Percentiles rank a stretch among this genome's conserved stretches.
Evolutionary conservation across 2,329 filamentous ascomycete genomes (phyloP).

Genomic region (Exophiala spinifera): DNA sequence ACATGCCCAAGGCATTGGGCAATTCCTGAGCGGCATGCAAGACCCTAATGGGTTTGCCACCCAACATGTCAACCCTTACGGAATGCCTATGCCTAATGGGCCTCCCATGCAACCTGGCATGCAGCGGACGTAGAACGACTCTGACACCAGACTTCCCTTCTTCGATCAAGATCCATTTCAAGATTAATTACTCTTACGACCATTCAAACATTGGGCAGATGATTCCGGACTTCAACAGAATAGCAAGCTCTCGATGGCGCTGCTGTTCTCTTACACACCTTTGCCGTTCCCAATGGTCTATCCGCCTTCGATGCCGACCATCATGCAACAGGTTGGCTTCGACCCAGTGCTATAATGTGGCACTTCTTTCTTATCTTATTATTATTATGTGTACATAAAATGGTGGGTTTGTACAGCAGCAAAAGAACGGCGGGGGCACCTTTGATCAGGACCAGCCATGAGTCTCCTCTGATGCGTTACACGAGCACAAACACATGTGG

Average conservation of each 20-base stretch:
- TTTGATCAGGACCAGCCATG: constrained; percentile 6
- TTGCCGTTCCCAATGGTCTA: background rate
- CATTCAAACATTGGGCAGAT: constrained; percentile 6
- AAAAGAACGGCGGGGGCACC: constrained; percentile 12
- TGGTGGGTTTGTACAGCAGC: constrained; percentile 23
- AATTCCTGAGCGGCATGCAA: constrained; percentile 45
- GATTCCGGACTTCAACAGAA: background rate
- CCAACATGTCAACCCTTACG: constrained; percentile 42
- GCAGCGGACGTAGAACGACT: constrained; percentile 24
- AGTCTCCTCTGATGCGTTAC: constrained; percentile 15
- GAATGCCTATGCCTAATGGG: constrained; percentile 41
- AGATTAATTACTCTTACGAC: constrained; percentile 12
- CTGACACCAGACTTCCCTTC: background rate
- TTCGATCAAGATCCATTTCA: background rate
- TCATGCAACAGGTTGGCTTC: constrained; percentile 17
- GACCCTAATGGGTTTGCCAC: constrained; percentile 33
- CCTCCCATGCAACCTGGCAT: constrained; percentile 28
- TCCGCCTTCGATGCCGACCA: constrained; percentile 4
- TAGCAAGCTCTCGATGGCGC: background rate
- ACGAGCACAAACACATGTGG: constrained; percentile 16
- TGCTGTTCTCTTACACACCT: background rate
- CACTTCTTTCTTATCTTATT: constrained; percentile 3
- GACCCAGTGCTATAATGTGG: background rate
- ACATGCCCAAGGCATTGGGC: constrained; percentile 66
- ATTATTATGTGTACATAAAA: constrained; percentile 24